Evolutionary conservation across 108 stramenopile genomes (phyloP), one percentile per base, ranked within the genome.

Genomic region (Nitzschia sp.): DNA sequence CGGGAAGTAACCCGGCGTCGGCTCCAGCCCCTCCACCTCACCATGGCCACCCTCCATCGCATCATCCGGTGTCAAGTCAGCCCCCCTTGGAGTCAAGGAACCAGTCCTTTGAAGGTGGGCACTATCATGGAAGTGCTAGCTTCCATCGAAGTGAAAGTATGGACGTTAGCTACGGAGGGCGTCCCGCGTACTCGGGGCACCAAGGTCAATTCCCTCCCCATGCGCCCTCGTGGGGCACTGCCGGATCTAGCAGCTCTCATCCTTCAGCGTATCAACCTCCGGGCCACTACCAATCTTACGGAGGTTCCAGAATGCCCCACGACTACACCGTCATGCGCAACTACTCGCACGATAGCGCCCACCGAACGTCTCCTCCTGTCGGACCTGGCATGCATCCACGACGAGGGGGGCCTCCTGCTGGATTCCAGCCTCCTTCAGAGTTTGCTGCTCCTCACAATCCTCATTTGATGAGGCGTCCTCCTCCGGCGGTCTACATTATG

Each of bases 31-130:
- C 42, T 19, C n/a, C 25, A 17, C 27, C 48, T 4, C 49, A 18
- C 9, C 48, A 49, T 51, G 17, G 27, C 1, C 47, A 61, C 62
- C 60, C 59, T 31, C 9, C 13, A 42, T 45, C 46, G 11, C 59
- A 61, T 18, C 64, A 59, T 66, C 54, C 49, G 36, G 65, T 38
- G 15, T 23, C 32, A 15, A 32, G 3, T 13, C 76, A 77, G 24
- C 67, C 76, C 21, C 53, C 69, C 19, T 36, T 77, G 42, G 85
- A 86, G 60, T 79, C 82, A 13, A 68, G 85, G 54, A 86, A 86
- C 32, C 85, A 86, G 57, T 86, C 85, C 2, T 86, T 86, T 51
- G 82, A 82, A 27, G 82, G 72, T 26, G 78, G 84, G 11, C 83
- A 84, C 31, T 85, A 81, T 48, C 83, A 80, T 34, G 69, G 76